Base-by-base conservation (phyloP, 2,329 filamentous ascomycete species). In the Cryphonectria nitschkei region DNA sequence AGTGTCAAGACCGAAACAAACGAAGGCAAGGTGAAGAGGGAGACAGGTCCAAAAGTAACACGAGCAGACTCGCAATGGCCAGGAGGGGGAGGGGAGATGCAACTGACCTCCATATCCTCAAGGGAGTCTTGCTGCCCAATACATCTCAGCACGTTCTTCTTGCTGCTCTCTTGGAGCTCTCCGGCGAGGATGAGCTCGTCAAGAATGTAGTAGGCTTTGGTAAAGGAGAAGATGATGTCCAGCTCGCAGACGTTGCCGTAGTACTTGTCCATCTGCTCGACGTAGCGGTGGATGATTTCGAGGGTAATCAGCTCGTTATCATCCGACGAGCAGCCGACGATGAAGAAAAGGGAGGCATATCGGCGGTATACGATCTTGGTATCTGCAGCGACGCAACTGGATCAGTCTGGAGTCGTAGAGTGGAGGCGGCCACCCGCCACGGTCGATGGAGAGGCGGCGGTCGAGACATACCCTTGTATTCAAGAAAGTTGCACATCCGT, bases 241-340 rank as follows among this genome's bases (percentile, higher is more conserved):
- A 99, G 89, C 85, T 99, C 96, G 90, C 96, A 99, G 72, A 99
- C 96, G 82, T 99, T 99, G 82, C 96, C 96, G 82, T 98, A 99
- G 86, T 99, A 99, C 82, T 99, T 99, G 87, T 99, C 96, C 96
- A 99, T 99, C 84, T 99, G 96, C 83, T 99, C 96, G 79, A 99
- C 96, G 81, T 99, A 99, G 83, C 96, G 94, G 82, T 99, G 96
- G 78, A 99, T 97, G 80, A 99, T 94, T 82, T 99, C 96, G 80
- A 99, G 93, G 34, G 94, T 97, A 81, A 98, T 98, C 79, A 99
- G 86, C 81, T 99, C 96, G 83, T 99, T 99, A 83, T 99, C 96
- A 74, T 94, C 94, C n/a, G 95, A 95, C 68, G 94, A 92, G 84
- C 94, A 97, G 77, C 96, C 96, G 78, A 95, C 95, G 81, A 99